Evolutionary conservation across 148 eudicot genomes (phyloP), one percentile per base, ranked within the genome.

Genomic region (Vaccinium vitisidaea): DNA sequence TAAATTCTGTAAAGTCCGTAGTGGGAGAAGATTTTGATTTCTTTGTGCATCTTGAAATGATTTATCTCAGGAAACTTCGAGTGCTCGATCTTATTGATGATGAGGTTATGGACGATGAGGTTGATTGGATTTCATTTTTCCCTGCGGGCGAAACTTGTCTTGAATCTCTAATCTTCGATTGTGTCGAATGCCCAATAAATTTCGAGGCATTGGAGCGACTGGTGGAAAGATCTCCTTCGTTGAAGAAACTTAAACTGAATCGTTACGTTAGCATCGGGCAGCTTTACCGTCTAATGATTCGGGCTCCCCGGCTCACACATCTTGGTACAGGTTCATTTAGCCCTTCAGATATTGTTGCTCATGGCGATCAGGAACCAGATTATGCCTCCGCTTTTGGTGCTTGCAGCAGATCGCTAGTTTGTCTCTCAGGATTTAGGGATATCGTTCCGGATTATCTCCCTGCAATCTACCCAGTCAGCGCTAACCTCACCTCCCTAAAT

Each of bases 291-390:
- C 74, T 95, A 90, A 89, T 91, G 89, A 58, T 87, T 88, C 90
- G 86, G 84, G 98, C 96, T 69, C 98, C 98, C 3, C 96, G 90
- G 85, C 89, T 95, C 36, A 92, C 95, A 19, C 93, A 95, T 89
- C 88, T 95, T 11, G 98, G 98, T 46, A 95, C 98, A 23, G 98
- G 96, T 30, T 91, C 98, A 23, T 95, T 95, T 88, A 84, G 90
- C 43, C 86, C 91, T 27, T 61, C 82, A 11, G 95, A 93, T 36
- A 83, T 5, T 85, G 83, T 74, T 52, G 85, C 77, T 50, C 91
- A 85, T 6, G 85, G 84, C 56, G 92, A 93, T 65, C 91, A 87
- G 50, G 94, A 92, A 83, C 91, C 92, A 58, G 94, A 95, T 84
- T 92, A 90, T 80, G 80, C 71, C 81, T 91, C 94, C 83, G 95